phyloP scores from a whole-genome alignment of 2,329 filamentous ascomycete genomes.

The Akanthomyces uredinophilus region DNA sequence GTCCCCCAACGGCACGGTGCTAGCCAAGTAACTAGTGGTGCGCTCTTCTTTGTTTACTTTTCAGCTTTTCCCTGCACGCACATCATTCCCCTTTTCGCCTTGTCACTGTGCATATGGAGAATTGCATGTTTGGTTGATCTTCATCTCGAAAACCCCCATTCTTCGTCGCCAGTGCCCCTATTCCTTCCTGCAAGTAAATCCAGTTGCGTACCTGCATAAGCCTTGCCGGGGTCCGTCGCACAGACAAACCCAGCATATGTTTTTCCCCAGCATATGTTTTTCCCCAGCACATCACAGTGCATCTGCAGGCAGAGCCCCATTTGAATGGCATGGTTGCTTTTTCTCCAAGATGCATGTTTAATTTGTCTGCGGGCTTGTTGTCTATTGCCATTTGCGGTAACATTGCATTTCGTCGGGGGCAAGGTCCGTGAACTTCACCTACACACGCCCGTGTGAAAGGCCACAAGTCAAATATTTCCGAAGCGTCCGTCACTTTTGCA shows the following conservation, averaged over 20 bases:
- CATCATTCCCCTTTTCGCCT: slow-evolving; percentile 15
- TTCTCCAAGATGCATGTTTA: background rate
- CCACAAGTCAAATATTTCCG: background rate
- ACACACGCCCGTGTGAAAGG: background rate
- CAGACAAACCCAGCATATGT: background rate
- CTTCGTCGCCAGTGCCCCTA: background rate
- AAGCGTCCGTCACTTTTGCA: background rate
- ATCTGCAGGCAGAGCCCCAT: background rate
- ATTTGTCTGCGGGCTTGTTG: background rate
- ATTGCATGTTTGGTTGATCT: slow-evolving; percentile 19
- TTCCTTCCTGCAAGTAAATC: background rate
- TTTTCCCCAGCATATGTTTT: no score
- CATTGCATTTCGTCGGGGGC: background rate
- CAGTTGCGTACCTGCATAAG: no score
- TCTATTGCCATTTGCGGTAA: background rate
- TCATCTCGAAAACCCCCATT: slow-evolving; percentile 18
- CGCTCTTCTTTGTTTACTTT: background rate
- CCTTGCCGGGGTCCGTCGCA: background rate
- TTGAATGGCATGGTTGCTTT: slow-evolving; percentile 2
- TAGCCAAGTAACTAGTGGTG: no score
- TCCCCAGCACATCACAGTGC: no score
- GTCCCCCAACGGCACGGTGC: no score
- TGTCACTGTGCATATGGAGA: slow-evolving; percentile 16
- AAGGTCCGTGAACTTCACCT: background rate
- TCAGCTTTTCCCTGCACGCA: background rate